Evolutionary conservation across 345 rosid genomes (phyloP).

Genomic region (Corchorus olitorius): DNA sequence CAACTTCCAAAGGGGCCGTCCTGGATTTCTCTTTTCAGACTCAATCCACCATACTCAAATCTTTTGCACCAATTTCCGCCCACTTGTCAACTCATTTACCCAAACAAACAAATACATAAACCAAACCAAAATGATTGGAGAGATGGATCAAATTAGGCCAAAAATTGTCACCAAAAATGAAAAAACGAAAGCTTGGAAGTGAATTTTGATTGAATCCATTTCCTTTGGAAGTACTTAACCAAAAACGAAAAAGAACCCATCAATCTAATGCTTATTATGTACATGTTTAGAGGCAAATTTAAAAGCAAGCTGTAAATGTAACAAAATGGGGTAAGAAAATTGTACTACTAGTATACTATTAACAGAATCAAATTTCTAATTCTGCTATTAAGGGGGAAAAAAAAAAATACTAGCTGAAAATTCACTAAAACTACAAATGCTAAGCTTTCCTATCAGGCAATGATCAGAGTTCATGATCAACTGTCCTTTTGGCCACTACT

Average conservation of each 20-base stretch:
- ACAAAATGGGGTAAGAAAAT: not conserved
- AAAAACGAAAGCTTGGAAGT: not conserved
- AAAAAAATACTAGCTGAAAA: slow-evolving; percentile 5
- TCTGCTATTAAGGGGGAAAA: not conserved
- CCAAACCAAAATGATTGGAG: not conserved
- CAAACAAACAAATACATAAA: not conserved
- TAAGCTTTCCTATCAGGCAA: not conserved
- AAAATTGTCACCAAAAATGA: not conserved
- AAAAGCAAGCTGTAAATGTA: not conserved
- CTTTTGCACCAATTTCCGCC: not conserved
- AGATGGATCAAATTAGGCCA: not conserved
- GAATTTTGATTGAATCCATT: not conserved
- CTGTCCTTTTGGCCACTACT: slow-evolving; percentile 31
- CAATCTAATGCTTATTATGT: not conserved
- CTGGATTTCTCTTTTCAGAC: not conserved
- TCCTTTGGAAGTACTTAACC: not conserved
- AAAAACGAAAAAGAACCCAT: not conserved
- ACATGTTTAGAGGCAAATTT: not conserved
- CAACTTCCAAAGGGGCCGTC: slow-evolving; percentile 5
- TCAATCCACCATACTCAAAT: not conserved
- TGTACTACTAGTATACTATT: not conserved
- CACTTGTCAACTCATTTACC: not conserved
- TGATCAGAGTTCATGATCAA: slow-evolving; percentile 17
- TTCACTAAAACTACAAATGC: not conserved
- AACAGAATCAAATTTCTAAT: slow-evolving; percentile 12